These are phyloP conservation scores for Waltiozyma sp. DNA, from an alignment of 1,139 yeast genomes.

Conservation along the genomic window DNA sequence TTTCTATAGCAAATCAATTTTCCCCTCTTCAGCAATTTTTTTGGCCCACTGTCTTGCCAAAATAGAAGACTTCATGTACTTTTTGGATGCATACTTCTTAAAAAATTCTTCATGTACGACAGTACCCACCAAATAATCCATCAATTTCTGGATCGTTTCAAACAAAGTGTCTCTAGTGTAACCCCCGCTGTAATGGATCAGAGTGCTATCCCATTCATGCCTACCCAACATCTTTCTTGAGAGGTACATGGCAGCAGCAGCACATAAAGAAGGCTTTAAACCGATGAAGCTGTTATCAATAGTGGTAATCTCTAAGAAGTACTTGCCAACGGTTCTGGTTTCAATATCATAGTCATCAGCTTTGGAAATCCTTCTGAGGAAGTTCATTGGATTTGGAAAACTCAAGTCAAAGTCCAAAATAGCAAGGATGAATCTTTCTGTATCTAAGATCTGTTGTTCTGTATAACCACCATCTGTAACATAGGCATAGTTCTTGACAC, in stretches of 20 bases:
- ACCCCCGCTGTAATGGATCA: constrained; percentile 82
- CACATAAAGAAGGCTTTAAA: constrained; percentile 67
- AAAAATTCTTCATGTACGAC: constrained; percentile 88
- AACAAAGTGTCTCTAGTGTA: constrained; percentile 63
- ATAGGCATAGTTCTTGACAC: constrained; percentile 79
- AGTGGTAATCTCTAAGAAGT: constrained; percentile 69
- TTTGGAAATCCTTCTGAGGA: constrained; percentile 80
- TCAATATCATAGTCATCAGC: constrained; percentile 91
- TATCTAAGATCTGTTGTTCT: constrained; percentile 75
- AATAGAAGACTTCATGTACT: constrained; percentile 84
- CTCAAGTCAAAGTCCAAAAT: constrained; percentile 70
- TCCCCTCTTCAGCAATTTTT: constrained; percentile 20
- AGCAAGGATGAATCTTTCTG: constrained; percentile 74
- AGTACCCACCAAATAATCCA: constrained; percentile 71
- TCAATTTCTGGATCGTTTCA: constrained; percentile 60
- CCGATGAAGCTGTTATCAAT: constrained; percentile 74
- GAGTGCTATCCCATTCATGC: constrained; percentile 63
- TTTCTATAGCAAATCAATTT: background rate
- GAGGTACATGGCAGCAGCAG: constrained; percentile 86
- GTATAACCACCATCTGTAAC: constrained; percentile 79
- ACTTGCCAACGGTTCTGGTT: constrained; percentile 83
- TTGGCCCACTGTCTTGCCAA: constrained; percentile 90
- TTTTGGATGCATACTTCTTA: constrained; percentile 85
- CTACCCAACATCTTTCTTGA: constrained; percentile 65
- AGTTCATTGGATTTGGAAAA: constrained; percentile 92